Base-by-base conservation (phyloP, 495 filamentous ascomycete species). In the Daldinia decipiens region DNA sequence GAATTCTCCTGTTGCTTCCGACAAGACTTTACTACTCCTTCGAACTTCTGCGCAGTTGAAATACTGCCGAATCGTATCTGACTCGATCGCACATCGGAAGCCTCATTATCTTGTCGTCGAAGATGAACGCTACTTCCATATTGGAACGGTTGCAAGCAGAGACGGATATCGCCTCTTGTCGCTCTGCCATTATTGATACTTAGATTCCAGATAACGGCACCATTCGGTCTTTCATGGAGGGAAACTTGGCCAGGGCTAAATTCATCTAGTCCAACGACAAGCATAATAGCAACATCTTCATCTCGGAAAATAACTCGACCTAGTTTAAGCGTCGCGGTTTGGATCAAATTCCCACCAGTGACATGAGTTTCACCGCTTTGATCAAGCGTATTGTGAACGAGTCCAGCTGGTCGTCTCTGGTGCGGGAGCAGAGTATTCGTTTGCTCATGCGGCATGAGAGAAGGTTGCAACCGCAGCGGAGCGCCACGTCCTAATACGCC, bases 81-180 rank as follows among this genome's bases (percentile, higher is more conserved):
- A 17, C 32, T 59, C 12, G 53, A 62, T 11, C 65, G 40, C 4
- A 19, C 29, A 11, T 58, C 19, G 5, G 32, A 13, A 11, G 24
- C 4, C 12, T 38, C 13, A 43, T 36, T 27, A 47, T 40, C 40
- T 43, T 24, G 38, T 61, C 64, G 54, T 5, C 69, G 50, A 6
- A 47, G 19, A 47, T 47, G 43, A 24, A 63, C 52, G 5, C 5
- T 31, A 12, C 32, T 53, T 29, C 59, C 69, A 9, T 27, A 12
- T 5, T 27, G 26, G 4, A 43, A 24, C 3, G 53, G 59, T 5
- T 5, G 7, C 15, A 72, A 26, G 11, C 54, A 68, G 15, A 27
- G 21, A 12, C 70, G 65, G 27, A 72, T 36, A 27, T 72, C 70
- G 13, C 65, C 70, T 21, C 40, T 60, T 6, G 61, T 9, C 32